Percentiles rank a stretch among this genome's conserved stretches.
phyloP scores from a whole-genome alignment of 805 yeast genomes.

The Pichia gijzeniarum region DNA sequence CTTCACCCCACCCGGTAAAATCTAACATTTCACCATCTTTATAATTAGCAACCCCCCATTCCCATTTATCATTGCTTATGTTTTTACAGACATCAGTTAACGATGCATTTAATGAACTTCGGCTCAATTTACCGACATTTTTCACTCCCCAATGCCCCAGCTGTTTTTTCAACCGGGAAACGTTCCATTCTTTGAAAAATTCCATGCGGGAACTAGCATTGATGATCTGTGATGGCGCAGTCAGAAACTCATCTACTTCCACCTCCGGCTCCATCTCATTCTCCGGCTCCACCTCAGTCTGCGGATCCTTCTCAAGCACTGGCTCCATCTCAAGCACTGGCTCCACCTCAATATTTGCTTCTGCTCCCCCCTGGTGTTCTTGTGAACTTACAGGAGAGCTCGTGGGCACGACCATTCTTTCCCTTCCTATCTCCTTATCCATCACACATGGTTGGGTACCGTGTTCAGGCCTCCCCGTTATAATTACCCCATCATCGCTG shows the following conservation, averaged over 20 bases:
- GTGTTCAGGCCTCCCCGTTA: neutral
- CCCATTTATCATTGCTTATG: constrained; percentile 7
- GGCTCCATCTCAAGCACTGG: too few relatives aligned
- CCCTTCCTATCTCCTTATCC: neutral
- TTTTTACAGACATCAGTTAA: constrained; percentile 19
- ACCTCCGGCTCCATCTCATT: neutral
- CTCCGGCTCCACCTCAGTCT: too few relatives aligned
- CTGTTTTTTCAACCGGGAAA: constrained; percentile 15
- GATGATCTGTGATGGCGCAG: neutral
- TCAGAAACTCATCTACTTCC: neutral
- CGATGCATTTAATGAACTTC: constrained; percentile 1
- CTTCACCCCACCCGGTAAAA: constrained; percentile 3
- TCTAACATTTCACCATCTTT: constrained; percentile 4
- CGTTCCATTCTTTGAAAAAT: constrained; percentile 9
- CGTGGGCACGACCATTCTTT: constrained; percentile 6
- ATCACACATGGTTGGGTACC: neutral
- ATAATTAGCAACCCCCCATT: constrained; percentile 1
- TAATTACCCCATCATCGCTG: neutral
- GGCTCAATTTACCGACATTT: constrained; percentile 21
- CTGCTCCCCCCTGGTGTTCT: neutral
- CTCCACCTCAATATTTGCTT: too few relatives aligned
- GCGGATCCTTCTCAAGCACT: too few relatives aligned
- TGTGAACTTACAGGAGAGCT: constrained; percentile 10
- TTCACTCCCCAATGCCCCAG: constrained; percentile 35
- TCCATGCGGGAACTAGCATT: constrained; percentile 9